Conservation (phyloP, 495 filamentous ascomycete genomes). For the Glarea lozoyensis region DNA sequence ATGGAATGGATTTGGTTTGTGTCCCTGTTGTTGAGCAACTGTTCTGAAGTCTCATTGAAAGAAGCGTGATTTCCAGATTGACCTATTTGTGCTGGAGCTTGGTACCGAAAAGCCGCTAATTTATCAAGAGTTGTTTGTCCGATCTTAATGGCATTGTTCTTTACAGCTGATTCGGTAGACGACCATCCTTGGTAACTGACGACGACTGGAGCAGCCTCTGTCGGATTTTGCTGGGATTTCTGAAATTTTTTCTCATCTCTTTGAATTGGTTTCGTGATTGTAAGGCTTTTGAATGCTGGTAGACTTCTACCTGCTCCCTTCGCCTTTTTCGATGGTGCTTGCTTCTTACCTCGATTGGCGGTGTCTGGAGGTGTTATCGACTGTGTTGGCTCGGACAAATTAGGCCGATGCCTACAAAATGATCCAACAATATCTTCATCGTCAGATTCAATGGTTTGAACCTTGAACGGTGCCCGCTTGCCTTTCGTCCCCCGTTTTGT, state of each 20-base stretch:
- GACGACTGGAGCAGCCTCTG: not conserved
- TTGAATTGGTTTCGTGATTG: conserved; percentile 6
- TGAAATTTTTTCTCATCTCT: too few species aligned
- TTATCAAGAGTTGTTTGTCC: conserved; percentile 14
- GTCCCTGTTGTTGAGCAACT: too few species aligned
- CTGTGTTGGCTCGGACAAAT: too few species aligned
- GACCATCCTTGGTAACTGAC: conserved; percentile 6
- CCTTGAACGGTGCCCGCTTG: too few species aligned
- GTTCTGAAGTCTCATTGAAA: too few species aligned
- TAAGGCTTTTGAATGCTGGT: conserved; percentile 7
- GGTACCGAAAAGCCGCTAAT: conserved; percentile 14
- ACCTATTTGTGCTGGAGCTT: too few species aligned
- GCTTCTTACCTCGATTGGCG: too few species aligned
- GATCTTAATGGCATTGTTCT: conserved; percentile 2
- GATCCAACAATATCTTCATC: conserved; percentile 1
- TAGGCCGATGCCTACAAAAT: too few species aligned
- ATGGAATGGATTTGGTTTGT: too few species aligned
- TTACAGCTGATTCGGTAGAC: conserved; percentile 13
- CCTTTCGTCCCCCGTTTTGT: too few species aligned
- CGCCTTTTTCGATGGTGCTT: not conserved
- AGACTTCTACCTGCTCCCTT: not conserved
- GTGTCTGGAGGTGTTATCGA: conserved; percentile 4
- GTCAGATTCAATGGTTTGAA: not conserved
- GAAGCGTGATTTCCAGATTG: too few species aligned
- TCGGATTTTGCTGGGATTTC: not conserved